These are phyloP conservation scores for Yarrowia osloensis DNA, from an alignment of 805 yeast species.

Conservation along the genomic window DNA sequence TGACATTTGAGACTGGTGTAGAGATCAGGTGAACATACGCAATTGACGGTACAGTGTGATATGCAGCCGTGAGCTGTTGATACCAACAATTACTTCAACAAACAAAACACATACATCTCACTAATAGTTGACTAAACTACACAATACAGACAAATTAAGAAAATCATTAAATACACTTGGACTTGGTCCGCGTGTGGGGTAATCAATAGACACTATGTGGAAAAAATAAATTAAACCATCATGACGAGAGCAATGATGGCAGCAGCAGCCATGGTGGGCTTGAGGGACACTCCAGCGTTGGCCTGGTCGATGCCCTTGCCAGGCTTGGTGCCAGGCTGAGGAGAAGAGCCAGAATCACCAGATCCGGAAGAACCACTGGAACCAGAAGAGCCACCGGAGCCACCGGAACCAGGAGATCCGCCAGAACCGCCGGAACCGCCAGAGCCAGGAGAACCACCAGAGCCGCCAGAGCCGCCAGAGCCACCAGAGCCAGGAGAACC, in stretches of 20 bases:
- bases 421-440: background rate
- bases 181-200: background rate
- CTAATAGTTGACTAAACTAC: background rate
- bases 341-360: background rate
- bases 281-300: background rate
- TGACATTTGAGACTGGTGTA: too few species aligned
- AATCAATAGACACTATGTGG: background rate
- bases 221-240: constrained; percentile 10
- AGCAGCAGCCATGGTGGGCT: constrained; percentile 13
- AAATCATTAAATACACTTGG: background rate
- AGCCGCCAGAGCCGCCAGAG: background rate
- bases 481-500: background rate
- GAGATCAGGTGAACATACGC: too few species aligned
- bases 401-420: background rate
- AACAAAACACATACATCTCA: too few species aligned
- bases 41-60: too few species aligned
- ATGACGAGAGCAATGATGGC: background rate
- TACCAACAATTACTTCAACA: too few species aligned
- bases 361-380: background rate
- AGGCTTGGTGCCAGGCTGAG: background rate
- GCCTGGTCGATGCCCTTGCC: background rate
- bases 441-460: background rate
- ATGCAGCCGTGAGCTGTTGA: too few species aligned
- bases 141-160: background rate
- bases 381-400: background rate